A percentile compares a stretch with the other conserved stretches of the same genome.
Conservation (phyloP, 208 protist species). For the Leishmania tropica region DNA sequence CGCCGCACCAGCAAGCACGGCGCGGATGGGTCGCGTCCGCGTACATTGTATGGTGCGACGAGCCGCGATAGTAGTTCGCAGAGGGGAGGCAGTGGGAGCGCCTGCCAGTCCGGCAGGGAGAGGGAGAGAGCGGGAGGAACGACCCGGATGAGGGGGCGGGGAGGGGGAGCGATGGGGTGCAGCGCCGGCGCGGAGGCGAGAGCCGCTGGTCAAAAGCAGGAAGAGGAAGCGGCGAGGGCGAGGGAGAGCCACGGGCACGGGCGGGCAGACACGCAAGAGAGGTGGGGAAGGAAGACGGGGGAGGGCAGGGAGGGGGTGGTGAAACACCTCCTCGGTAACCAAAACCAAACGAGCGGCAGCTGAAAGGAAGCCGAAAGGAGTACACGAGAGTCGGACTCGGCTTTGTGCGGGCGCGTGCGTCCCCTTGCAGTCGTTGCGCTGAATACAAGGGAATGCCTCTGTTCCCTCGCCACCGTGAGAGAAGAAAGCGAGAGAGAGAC, state of each 20-base stretch:
- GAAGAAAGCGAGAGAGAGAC: background rate
- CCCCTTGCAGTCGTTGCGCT: background rate
- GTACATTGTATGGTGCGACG: background rate
- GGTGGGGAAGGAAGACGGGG: background rate
- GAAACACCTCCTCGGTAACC: background rate
- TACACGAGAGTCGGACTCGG: background rate
- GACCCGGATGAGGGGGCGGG: background rate
- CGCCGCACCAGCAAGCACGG: background rate
- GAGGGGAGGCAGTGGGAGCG: background rate
- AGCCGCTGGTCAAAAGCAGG: background rate
- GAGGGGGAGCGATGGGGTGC: background rate
- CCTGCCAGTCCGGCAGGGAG: background rate
- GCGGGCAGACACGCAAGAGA: background rate
- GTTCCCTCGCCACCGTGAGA: background rate
- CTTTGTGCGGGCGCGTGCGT: background rate
- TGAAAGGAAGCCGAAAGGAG: background rate
- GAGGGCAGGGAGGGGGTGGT: background rate
- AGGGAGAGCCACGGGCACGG: background rate
- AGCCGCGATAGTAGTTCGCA: background rate
- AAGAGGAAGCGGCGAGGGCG: background rate
- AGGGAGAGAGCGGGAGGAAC: background rate
- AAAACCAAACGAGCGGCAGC: background rate
- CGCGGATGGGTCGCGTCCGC: background rate
- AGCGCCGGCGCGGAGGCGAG: background rate
- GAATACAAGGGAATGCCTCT: background rate